phyloP scores from a whole-genome alignment of 2,329 filamentous ascomycete species.

The Trichoderma gracile region DNA sequence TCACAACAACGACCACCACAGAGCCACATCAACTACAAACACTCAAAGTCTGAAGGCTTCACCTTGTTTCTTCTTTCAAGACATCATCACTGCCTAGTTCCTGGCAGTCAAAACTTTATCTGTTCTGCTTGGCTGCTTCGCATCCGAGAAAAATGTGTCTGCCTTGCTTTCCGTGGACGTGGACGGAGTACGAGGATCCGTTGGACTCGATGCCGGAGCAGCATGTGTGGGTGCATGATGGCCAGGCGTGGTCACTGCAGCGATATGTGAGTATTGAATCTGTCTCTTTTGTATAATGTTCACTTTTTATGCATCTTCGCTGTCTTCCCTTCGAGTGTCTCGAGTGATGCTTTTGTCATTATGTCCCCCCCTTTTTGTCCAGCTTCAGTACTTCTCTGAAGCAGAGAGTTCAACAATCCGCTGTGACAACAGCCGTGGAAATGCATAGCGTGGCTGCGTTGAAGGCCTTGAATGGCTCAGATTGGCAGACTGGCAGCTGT shows the following conservation, averaged over 20 bases:
- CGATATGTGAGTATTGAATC: slow-evolving; percentile 40
- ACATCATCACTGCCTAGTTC: too few relatives aligned
- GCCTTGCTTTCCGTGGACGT: slow-evolving; percentile 55
- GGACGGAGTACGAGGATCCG: slow-evolving; percentile 48
- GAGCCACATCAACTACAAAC: too few relatives aligned
- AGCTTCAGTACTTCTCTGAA: not conserved
- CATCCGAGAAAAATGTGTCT: slow-evolving; percentile 48
- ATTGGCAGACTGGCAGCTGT: slow-evolving; percentile 4
- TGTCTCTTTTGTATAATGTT: not conserved
- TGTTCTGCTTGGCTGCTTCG: not conserved
- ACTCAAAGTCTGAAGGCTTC: not conserved
- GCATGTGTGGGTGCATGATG: slow-evolving; percentile 45
- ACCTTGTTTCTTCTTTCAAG: not conserved
- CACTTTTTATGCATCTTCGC: not conserved
- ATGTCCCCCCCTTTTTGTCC: not conserved
- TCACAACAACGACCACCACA: too few relatives aligned
- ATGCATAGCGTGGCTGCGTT: not conserved
- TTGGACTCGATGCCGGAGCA: slow-evolving; percentile 43
- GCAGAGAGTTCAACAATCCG: not conserved
- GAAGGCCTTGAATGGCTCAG: not conserved
- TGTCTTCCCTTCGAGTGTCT: not conserved
- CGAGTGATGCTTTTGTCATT: not conserved
- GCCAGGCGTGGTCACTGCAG: slow-evolving; percentile 42
- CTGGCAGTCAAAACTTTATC: not conserved
- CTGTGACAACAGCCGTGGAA: not conserved